phyloP scores from a whole-genome alignment of 2,329 filamentous ascomycete genomes.

The Calycina marina region DNA sequence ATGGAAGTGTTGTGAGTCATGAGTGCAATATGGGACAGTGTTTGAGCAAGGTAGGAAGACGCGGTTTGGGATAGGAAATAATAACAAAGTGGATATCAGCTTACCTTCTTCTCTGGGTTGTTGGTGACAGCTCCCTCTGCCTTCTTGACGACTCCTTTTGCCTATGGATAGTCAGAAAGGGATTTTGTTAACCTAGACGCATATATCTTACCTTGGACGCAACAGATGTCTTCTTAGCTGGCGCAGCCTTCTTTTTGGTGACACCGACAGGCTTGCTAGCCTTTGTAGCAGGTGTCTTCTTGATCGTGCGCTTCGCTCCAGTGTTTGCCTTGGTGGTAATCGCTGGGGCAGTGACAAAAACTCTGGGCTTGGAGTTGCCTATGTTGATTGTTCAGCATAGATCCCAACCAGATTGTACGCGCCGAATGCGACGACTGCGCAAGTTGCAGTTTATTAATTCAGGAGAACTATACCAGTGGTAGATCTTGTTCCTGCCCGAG shows the following conservation, averaged over 20 bases:
- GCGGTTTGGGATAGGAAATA: conserved; percentile 11
- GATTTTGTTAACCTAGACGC: neutral
- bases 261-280: conserved; percentile 20
- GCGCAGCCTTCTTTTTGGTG: conserved; percentile 19
- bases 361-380: conserved; percentile 18
- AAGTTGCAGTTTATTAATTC: conserved; percentile 4
- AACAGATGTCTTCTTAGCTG: conserved; percentile 20
- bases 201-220: conserved; percentile 17
- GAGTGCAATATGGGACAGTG: neutral
- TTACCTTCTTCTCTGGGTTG: conserved; percentile 26
- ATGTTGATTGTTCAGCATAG: conserved; percentile 15
- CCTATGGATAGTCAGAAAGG: conserved; percentile 14
- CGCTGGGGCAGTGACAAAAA: conserved; percentile 18
- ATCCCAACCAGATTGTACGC: conserved; percentile 10
- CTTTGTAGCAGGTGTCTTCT: conserved; percentile 22
- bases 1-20: neutral
- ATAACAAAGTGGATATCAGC: conserved; percentile 5
- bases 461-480: conserved; percentile 17
- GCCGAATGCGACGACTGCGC: conserved; percentile 11
- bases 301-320: conserved; percentile 17
- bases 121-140: conserved; percentile 18
- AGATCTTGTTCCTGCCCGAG: conserved; percentile 19
- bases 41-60: neutral
- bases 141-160: conserved; percentile 22
- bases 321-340: conserved; percentile 18